Base-by-base conservation (phyloP, 306 rosid species). In the Canavalia gladiata region DNA sequence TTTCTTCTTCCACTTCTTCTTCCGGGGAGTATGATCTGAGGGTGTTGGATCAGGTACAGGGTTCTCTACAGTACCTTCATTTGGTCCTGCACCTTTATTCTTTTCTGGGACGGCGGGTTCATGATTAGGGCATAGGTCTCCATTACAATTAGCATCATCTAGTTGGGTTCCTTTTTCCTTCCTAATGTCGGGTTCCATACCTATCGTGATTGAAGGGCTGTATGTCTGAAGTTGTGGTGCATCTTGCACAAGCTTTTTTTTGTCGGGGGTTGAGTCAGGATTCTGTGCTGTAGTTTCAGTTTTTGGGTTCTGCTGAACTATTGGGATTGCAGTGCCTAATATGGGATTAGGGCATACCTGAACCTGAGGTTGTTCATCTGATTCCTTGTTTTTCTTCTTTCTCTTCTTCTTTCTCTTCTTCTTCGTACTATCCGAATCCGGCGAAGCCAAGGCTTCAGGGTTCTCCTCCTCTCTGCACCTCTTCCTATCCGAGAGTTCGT, bases 21-120 rank as follows among this genome's bases (percentile, higher is more conserved):
- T 84, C 83, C 78, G 50, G 66, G 58, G 67, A 5, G 87, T 82
- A 79, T 82, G 87, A 81, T 86, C 84, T 0, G 85, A 74, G 7
- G 89, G 68, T 9, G 82, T 79, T 35, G 87, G 85, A 55, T 87
- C 90, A 25, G 85, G 85, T 49, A 71, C 50, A 39, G 81, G 84
- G 83, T 81, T 8, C 7, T 42, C 52, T 41, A 13, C 35, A 39
- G 12, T 33, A 39, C 6, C 60, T 35, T 41, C 74, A 29, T 11
- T 54, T 1, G 66, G 59, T 66, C 11, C 72, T 41, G 33, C 33
- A 34, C 51, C 57, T 42, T 25, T 25, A 18, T 3, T 13, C 50
- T 79, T 88, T 18, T 8, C 68, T 28, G 43, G 50, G 12, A 7
- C n/a, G 0, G 52, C 13, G 6, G 11, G 4, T 66, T 66, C 72